These are phyloP conservation scores for Trametes gibbosa DNA, from an alignment of 768 basidiomycete genomes.

Conservation along the genomic window DNA sequence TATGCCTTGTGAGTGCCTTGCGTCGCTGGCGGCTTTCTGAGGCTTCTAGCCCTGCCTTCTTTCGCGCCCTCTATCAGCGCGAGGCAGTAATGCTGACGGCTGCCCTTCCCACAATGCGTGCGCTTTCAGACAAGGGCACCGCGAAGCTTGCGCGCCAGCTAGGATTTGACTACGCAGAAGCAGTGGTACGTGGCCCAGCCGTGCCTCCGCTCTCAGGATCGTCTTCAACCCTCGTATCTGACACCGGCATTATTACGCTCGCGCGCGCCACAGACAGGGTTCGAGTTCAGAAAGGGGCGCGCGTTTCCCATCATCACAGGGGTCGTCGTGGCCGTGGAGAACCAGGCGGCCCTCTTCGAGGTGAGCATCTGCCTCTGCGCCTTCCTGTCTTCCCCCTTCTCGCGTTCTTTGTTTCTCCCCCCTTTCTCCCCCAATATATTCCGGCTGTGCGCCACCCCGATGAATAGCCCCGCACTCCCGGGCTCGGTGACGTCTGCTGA, in stretches of 20 bases:
- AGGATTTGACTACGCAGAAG: conserved; percentile 89
- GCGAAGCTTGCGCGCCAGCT: conserved; percentile 87
- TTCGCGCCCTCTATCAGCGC: neutral
- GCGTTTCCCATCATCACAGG: conserved; percentile 85
- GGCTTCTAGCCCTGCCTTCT: neutral
- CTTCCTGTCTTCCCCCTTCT: neutral
- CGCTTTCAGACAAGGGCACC: conserved; percentile 58
- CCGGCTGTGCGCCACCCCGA: neutral
- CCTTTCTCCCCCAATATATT: neutral
- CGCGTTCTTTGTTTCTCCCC: too few species aligned
- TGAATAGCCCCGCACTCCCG: neutral
- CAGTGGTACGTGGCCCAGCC: conserved; percentile 66
- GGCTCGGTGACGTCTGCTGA: neutral
- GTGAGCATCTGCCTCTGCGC: conserved; percentile 38
- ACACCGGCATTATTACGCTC: neutral
- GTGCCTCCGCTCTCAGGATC: too few species aligned
- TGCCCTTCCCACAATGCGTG: neutral
- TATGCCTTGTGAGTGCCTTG: conserved; percentile 73
- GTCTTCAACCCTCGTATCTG: conserved; percentile 12
- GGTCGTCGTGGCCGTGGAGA: conserved; percentile 81
- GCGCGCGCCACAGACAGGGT: conserved; percentile 67
- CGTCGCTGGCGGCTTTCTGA: neutral
- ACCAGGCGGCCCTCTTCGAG: conserved; percentile 71
- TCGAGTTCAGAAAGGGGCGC: conserved; percentile 92
- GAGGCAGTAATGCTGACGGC: neutral